These are phyloP conservation scores for Chlorociboria aeruginascens DNA, from an alignment of 495 filamentous ascomycete genomes.

Conservation along the genomic window DNA sequence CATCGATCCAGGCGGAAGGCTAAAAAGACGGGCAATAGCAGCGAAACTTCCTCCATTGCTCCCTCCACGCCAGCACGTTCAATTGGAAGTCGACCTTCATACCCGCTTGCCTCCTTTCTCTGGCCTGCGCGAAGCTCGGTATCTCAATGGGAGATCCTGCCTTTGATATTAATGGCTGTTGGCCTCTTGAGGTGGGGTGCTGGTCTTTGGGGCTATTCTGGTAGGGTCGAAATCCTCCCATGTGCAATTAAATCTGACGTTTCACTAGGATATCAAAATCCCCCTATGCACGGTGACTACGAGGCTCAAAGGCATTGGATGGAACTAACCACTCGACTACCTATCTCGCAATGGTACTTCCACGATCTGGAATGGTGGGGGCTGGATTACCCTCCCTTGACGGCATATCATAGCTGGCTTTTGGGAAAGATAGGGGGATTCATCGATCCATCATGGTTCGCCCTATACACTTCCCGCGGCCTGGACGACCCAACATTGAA, in stretches of 20 bases:
- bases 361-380: constrained; percentile 97
- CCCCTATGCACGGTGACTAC: constrained; percentile 93
- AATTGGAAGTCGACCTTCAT: constrained; percentile 34
- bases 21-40: constrained; percentile 17
- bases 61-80: constrained; percentile 6
- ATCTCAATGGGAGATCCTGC: constrained; percentile 89
- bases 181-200: constrained; percentile 89
- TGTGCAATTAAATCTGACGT: background rate
- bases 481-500: constrained; percentile 69
- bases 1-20: constrained; percentile 19
- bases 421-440: constrained; percentile 71
- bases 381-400: constrained; percentile 92
- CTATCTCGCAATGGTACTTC: constrained; percentile 91
- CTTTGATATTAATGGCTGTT: constrained; percentile 77
- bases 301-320: constrained; percentile 98
- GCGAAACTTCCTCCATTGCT: constrained; percentile 11
- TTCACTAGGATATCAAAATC: constrained; percentile 54
- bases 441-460: constrained; percentile 80
- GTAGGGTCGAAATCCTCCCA: constrained; percentile 30
- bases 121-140: constrained; percentile 76
- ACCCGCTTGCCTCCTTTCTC: constrained; percentile 81
- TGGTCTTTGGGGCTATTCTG: constrained; percentile 89
- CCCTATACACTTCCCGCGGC: constrained; percentile 72
- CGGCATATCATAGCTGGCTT: constrained; percentile 94
- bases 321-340: constrained; percentile 84